Evolutionary conservation across 2,329 filamentous ascomycete species (phyloP).

Genomic region (Rasamsonia emersonii): DNA sequence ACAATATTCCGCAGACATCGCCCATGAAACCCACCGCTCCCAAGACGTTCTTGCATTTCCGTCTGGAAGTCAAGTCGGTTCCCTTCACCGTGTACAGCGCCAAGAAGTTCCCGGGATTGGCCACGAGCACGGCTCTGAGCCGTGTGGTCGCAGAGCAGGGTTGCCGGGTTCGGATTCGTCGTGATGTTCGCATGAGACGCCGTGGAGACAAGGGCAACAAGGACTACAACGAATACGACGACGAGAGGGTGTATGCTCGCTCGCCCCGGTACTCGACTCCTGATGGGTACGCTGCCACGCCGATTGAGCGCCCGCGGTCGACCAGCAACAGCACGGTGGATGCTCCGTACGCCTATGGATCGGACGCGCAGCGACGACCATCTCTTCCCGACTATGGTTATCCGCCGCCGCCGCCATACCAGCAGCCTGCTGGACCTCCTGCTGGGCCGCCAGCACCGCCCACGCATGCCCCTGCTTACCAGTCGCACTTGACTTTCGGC

Average conservation of each 20-base stretch:
- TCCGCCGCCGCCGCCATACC: conserved; percentile 16
- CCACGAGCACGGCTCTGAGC: conserved; percentile 80
- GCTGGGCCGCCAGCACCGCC: conserved; percentile 31
- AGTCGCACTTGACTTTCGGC: conserved; percentile 36
- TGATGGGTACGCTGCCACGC: conserved; percentile 38
- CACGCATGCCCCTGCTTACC: conserved; percentile 17
- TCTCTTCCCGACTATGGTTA: conserved; percentile 40
- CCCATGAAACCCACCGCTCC: conserved; percentile 34
- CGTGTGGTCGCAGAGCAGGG: conserved; percentile 92
- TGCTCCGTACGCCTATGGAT: conserved; percentile 32
- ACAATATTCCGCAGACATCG: conserved; percentile 17
- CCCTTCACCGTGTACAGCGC: conserved; percentile 89
- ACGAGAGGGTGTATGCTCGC: conserved; percentile 41
- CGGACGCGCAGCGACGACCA: conserved; percentile 38
- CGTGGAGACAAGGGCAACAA: conserved; percentile 62
- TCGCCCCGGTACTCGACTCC: conserved; percentile 44
- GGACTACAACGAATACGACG: conserved; percentile 60
- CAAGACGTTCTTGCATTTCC: conserved; percentile 63
- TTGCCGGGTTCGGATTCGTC: conserved; percentile 88
- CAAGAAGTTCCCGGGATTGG: conserved; percentile 94
- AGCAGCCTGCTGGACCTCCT: conserved; percentile 24
- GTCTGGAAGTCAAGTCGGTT: conserved; percentile 80
- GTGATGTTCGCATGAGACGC: conserved; percentile 86
- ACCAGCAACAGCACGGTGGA: conserved; percentile 52
- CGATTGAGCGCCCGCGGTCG: conserved; percentile 49